Evolutionary conservation across 768 basidiomycete genomes (phyloP), one percentile per base, ranked within the genome.

Genomic region (Asterophora parasitica): DNA sequence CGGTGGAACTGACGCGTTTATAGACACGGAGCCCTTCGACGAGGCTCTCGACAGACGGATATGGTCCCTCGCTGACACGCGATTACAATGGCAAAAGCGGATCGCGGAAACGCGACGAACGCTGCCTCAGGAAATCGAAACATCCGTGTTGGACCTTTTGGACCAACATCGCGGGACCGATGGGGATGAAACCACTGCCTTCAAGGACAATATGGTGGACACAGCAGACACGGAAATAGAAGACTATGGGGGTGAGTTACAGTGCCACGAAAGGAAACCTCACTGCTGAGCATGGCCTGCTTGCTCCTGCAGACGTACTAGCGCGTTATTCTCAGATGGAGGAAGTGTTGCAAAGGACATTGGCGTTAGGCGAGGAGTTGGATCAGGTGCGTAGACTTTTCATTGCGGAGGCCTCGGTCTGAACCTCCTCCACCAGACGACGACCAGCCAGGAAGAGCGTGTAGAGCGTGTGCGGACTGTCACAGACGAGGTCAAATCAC

Each of bases 41-140:
- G 91, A 95, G 64, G 81, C 79, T 2, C 77, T 95, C 27, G 92
- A 94, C 61, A 70, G 88, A 42, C 78, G 79, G 37, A 85, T 93
- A 37, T 91, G 86, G 85, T 83, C 85, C 0, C 64, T 92, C 15
- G 82, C 85, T 34, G 79, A 85, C 53, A 86, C 86, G 41, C 72
- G 83, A 26, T 66, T 91, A 43, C 76, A 83, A 53, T 89, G 81
- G 81, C 82, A 91, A 59, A 81, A 78, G 51, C 76, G 83, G 47
- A 75, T 88, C 32, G 83, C 85, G 17, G 76, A 77, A 41, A 78
- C 78, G 48, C 76, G 91, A 38, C 81, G 85, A 40, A 77, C 70
- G 7, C 67, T 73, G 34, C 92, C 91, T 0, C 58, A 54, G 15
- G 74, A 81, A 48, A 71, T 85, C 13, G 73, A 77, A 46, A 49